Conservation (phyloP, 1,139 yeast genomes). For the Diutina pseudorugosa region DNA sequence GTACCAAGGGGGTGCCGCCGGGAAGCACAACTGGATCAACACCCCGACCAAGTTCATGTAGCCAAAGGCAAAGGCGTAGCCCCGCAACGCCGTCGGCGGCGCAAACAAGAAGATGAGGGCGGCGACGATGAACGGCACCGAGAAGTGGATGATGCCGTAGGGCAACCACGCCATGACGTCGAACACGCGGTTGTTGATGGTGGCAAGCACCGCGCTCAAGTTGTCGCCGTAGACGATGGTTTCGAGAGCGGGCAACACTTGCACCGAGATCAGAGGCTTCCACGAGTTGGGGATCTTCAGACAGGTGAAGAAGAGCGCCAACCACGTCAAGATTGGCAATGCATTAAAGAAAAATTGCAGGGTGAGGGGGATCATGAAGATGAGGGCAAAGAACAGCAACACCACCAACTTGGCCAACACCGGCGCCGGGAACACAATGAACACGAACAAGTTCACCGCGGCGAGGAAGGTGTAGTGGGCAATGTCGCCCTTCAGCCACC, state of each 20-base stretch:
- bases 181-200: slow-evolving; percentile 50
- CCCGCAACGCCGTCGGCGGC: slow-evolving; percentile 81
- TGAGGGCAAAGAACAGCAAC: slow-evolving; percentile 19
- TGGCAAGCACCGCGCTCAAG: slow-evolving; percentile 74
- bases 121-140: slow-evolving; percentile 83
- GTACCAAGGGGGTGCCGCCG: slow-evolving; percentile 99
- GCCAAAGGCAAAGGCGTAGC: slow-evolving; percentile 94
- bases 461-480: slow-evolving; percentile 41
- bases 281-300: slow-evolving; percentile 64
- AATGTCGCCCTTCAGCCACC: slow-evolving; percentile 33
- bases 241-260: slow-evolving; percentile 87
- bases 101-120: slow-evolving; percentile 71
- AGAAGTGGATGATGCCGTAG: slow-evolving; percentile 83
- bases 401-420: slow-evolving; percentile 34
- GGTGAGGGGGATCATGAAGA: slow-evolving; percentile 55
- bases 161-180: slow-evolving; percentile 95
- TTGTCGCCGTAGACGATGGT: slow-evolving; percentile 92
- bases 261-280: slow-evolving; percentile 86
- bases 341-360: slow-evolving; percentile 81
- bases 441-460: slow-evolving; percentile 39
- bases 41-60: slow-evolving; percentile 90
- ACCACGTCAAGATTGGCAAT: slow-evolving; percentile 82
- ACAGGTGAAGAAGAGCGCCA: slow-evolving; percentile 70
- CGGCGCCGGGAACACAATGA: slow-evolving; percentile 40
- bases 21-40: slow-evolving; percentile 67